phyloP scores from a whole-genome alignment of 1,284 basidiomycete species.

The Trichosporon sp. region DNA sequence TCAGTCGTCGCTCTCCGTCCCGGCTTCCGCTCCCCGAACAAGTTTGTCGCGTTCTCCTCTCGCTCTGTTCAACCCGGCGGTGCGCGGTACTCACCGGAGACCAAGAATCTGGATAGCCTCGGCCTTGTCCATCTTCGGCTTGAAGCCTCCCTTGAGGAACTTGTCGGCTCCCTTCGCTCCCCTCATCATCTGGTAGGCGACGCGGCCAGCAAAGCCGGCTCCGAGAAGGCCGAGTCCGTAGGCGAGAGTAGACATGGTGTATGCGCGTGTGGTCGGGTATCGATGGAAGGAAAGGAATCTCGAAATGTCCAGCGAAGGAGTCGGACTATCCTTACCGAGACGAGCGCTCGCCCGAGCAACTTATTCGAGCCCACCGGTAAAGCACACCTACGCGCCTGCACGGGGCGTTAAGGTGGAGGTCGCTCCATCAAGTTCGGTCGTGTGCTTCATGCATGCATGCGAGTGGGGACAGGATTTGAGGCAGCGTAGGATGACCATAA shows the following conservation, averaged over 20 bases:
- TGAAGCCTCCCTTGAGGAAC: slow-evolving; percentile 92
- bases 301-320: background rate
- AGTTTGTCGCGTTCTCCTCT: no score
- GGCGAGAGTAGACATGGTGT: slow-evolving; percentile 61
- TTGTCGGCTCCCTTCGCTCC: slow-evolving; percentile 63
- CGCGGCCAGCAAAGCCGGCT: slow-evolving; percentile 71
- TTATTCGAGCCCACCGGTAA: background rate
- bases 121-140: slow-evolving; percentile 88
- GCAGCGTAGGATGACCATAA: no score
- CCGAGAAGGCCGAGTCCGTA: slow-evolving; percentile 74
- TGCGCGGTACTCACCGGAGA: slow-evolving; percentile 65
- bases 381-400: background rate
- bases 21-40: no score
- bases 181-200: slow-evolving; percentile 53
- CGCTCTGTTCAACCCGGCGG: no score
- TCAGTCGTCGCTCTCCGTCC: no score
- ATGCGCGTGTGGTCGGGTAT: background rate
- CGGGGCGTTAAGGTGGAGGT: background rate
- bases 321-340: background rate
- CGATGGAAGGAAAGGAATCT: background rate
- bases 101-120: slow-evolving; percentile 90
- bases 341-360: background rate
- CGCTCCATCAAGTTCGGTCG: no score
- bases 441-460: background rate
- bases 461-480: no score